phyloP scores from a whole-genome alignment of 148 eudicot species.

The Selenicereus undatus region DNA sequence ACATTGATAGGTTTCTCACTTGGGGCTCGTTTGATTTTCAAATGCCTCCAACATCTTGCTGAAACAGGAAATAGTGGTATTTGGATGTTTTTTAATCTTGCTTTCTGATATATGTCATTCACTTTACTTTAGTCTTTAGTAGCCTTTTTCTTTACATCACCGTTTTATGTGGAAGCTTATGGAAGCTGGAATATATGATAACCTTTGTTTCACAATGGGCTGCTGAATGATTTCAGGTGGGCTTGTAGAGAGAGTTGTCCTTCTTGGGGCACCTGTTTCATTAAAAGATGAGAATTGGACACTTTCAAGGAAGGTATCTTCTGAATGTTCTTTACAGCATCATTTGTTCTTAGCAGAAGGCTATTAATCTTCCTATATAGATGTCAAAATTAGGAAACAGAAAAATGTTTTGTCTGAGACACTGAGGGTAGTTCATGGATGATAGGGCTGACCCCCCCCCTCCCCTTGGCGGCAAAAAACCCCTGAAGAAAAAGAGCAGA shows the following conservation, averaged over 20 bases:
- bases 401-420: neutral
- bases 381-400: neutral
- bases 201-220: constrained; percentile 7
- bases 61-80: constrained; percentile 53
- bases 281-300: constrained; percentile 69
- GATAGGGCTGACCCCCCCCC: neutral
- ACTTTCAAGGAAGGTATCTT: constrained; percentile 66
- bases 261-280: constrained; percentile 84
- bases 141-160: neutral
- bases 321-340: constrained; percentile 7
- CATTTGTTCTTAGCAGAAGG: constrained; percentile 2
- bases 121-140: neutral
- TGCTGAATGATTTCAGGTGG: constrained; percentile 46
- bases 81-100: neutral
- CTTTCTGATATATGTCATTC: neutral
- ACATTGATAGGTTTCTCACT: constrained; percentile 83
- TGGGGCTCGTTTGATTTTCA: constrained; percentile 80
- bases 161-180: neutral
- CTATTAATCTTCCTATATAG: neutral
- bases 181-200: neutral
- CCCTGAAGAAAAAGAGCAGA: neutral
- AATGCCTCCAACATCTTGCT: constrained; percentile 69
- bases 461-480: too few species aligned
- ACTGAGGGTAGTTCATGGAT: neutral
- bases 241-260: constrained; percentile 81